Base-by-base conservation (phyloP, 371 early-diverging fungal species). In the Rhizopus arrhizus region DNA sequence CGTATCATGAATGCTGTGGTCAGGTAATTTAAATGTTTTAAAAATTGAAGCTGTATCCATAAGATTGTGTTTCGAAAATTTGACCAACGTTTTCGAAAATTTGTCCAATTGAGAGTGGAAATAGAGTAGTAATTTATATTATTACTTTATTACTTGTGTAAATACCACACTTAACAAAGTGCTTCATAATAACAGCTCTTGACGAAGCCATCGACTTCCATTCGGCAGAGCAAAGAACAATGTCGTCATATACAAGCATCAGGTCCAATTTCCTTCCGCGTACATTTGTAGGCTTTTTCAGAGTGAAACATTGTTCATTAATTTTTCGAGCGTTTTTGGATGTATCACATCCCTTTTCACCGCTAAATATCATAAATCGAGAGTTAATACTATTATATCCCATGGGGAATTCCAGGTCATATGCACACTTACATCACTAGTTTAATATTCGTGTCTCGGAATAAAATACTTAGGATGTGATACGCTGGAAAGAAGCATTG, bases 281-380 rank as follows among this genome's bases (percentile, higher is more conserved):
- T 49, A 49, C 9, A 49, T 49, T 49, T 49, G 50, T 49, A 49
- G 50, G 50, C 29, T 49, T 49, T 49, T 49, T 49, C 32, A 32
- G 50, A 4, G 50, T 49, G 10, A 31, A 31, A 32, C 50, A 49
- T 49, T 49, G 50, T 31, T 49, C 50, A 49, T 32, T 49, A 32
- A 49, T 32, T 49, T 49, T 49, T 32, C 50, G 33, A 49, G 32
- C 50, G 33, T 49, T 49, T 31, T 49, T 49, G 4, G 50, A 49
- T 28, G 50, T 31, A 49, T 49, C 50, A 49, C 50, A 49, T 49
- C 50, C 50, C 50, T 49, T 49, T 49, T 49, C 50, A 32, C 50
- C 3, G 0, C 50, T 49, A 32, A 49, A 49, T 49, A 49, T 49
- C 50, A 49, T 49, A 49, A 49, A 49, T 49, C 50, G 33, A 49